phyloP scores from a whole-genome alignment of 805 yeast species.

The Metschnikowia kunwiensis region DNA sequence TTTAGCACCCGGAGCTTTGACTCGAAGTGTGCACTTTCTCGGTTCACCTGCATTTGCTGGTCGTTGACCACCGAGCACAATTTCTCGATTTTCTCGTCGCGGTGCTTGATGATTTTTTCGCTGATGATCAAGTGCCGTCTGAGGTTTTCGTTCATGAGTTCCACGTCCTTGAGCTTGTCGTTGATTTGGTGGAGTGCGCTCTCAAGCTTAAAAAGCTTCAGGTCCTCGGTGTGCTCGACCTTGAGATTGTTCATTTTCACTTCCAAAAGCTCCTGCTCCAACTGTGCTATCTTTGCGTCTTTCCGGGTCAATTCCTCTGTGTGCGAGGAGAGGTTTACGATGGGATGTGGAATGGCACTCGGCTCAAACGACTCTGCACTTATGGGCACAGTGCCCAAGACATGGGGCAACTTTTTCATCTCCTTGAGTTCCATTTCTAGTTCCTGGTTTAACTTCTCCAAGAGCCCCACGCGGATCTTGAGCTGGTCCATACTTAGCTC shows the following conservation, averaged over 20 bases:
- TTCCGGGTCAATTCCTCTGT: conserved; percentile 16
- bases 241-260: conserved; percentile 22
- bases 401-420: not conserved
- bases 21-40: conserved; percentile 51
- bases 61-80: conserved; percentile 49
- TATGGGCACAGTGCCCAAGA: not conserved
- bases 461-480: conserved; percentile 35
- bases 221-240: conserved; percentile 40
- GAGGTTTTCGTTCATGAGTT: conserved; percentile 55
- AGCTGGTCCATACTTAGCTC: conserved; percentile 53
- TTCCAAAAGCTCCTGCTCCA: conserved; percentile 18
- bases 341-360: conserved; percentile 3
- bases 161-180: conserved; percentile 58
- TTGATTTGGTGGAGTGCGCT: conserved; percentile 55
- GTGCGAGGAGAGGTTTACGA: conserved; percentile 1
- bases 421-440: conserved; percentile 40
- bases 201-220: conserved; percentile 53
- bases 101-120: conserved; percentile 53
- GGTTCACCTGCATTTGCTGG: conserved; percentile 47
- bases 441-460: conserved; percentile 34
- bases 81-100: conserved; percentile 54
- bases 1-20: conserved; percentile 29
- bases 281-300: conserved; percentile 15
- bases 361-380: conserved; percentile 1
- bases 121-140: conserved; percentile 54